Conservation (phyloP, 2,329 filamentous ascomycete species). For the Drechslera avenae region DNA sequence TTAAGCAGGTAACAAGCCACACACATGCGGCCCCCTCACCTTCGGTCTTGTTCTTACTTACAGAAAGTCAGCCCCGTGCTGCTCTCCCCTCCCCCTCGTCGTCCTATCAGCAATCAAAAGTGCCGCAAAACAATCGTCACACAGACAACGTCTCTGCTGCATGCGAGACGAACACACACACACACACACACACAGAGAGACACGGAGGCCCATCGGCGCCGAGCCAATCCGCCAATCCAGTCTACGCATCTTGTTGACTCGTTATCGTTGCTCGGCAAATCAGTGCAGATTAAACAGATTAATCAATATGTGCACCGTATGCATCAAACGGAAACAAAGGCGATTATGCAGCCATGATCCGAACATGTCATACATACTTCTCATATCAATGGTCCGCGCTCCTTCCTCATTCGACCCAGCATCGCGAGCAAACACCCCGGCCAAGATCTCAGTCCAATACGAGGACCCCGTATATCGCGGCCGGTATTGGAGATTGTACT, state of each 20-base stretch:
- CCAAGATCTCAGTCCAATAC: slow-evolving; percentile 3
- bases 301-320: background rate
- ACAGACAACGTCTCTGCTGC: slow-evolving; percentile 11
- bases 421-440: background rate
- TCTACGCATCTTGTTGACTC: background rate
- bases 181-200: slow-evolving; percentile 1
- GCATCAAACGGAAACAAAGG: background rate
- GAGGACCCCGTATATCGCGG: no score
- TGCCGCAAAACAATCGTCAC: slow-evolving; percentile 2
- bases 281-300: slow-evolving; percentile 1
- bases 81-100: background rate
- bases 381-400: background rate
- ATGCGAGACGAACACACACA: slow-evolving; percentile 7
- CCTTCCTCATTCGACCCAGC: slow-evolving; percentile 9
- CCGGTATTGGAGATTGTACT: no score
- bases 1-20: background rate
- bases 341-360: slow-evolving; percentile 6
- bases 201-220: background rate
- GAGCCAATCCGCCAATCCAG: slow-evolving; percentile 1
- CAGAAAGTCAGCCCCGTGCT: background rate
- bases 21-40: slow-evolving; percentile 5
- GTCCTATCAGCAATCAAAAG: slow-evolving; percentile 9
- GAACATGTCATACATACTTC: background rate
- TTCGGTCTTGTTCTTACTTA: slow-evolving; percentile 1
- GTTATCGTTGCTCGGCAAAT: background rate